phyloP scores from a whole-genome alignment of 306 rosid species.

The Fragaria iinumae region DNA sequence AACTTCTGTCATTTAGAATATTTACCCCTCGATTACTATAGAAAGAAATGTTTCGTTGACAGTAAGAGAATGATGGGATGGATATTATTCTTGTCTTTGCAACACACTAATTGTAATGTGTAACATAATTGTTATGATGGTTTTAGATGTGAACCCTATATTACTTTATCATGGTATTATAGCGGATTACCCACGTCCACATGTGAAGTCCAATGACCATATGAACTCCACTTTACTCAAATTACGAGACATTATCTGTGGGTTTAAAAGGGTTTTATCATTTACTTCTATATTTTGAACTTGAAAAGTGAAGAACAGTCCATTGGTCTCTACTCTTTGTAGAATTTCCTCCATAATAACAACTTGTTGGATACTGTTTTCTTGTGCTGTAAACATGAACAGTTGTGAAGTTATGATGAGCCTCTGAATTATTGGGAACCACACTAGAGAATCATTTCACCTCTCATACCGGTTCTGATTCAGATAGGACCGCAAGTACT shows the following conservation, averaged over 20 bases:
- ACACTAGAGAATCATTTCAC: too few species aligned
- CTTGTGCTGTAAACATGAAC: background rate
- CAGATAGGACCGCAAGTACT: background rate
- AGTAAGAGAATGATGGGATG: background rate
- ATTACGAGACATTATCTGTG: too few species aligned
- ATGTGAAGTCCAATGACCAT: too few species aligned
- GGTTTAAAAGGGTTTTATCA: too few species aligned
- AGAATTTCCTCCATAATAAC: background rate
- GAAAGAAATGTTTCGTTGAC: background rate
- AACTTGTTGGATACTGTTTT: background rate
- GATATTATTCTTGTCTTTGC: too few species aligned
- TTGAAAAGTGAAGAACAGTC: background rate
- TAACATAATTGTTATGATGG: too few species aligned
- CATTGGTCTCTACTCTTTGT: background rate
- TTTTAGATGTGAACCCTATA: too few species aligned
- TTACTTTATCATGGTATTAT: too few species aligned
- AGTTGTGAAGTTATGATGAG: background rate
- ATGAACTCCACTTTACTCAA: too few species aligned
- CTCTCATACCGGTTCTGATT: background rate
- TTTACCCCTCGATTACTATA: background rate
- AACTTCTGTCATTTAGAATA: background rate
- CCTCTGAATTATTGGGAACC: background rate
- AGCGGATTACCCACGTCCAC: too few species aligned
- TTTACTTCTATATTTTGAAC: background rate
- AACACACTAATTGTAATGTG: too few species aligned